Percentiles rank a stretch among this genome's conserved stretches.
phyloP scores from a whole-genome alignment of 2,329 filamentous ascomycete species.

The Apiospora marii region DNA sequence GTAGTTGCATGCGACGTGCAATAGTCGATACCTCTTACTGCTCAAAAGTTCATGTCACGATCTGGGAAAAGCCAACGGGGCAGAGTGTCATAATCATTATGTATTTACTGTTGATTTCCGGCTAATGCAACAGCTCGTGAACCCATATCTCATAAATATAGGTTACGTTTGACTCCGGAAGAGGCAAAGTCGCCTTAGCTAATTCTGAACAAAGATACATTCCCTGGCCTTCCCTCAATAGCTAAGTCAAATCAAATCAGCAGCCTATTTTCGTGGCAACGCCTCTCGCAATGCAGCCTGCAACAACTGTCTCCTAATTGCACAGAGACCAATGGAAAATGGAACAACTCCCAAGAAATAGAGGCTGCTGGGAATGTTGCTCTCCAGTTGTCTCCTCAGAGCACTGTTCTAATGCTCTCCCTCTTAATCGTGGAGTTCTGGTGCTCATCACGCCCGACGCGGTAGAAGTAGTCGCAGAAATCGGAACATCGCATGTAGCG shows the following conservation, averaged over 20 bases:
- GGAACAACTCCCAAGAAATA: not conserved
- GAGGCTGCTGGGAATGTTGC: not conserved
- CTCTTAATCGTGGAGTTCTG: constrained; percentile 89
- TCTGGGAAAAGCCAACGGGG: not conserved
- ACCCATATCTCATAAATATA: not conserved
- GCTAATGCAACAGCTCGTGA: not conserved
- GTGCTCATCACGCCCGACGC: constrained; percentile 80
- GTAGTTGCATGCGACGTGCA: not conserved
- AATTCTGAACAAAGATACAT: not conserved
- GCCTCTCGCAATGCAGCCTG: not conserved
- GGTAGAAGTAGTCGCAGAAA: constrained; percentile 91
- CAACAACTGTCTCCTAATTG: not conserved
- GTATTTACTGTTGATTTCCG: not conserved
- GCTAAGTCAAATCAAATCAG: not conserved
- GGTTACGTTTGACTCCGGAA: not conserved
- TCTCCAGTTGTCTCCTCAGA: constrained; percentile 35
- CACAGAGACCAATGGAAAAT: not conserved
- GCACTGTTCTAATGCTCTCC: constrained; percentile 64
- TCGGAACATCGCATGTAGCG: constrained; percentile 92
- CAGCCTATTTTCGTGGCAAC: not conserved
- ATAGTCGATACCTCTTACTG: not conserved
- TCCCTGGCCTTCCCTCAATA: not conserved
- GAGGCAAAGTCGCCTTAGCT: not conserved
- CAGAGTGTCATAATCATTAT: not conserved
- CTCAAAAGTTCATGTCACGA: not conserved